A percentile compares a stretch with the other conserved stretches of the same genome.
Conservation (phyloP, 2,329 filamentous ascomycete species). For the Colletotrichum sp. region DNA sequence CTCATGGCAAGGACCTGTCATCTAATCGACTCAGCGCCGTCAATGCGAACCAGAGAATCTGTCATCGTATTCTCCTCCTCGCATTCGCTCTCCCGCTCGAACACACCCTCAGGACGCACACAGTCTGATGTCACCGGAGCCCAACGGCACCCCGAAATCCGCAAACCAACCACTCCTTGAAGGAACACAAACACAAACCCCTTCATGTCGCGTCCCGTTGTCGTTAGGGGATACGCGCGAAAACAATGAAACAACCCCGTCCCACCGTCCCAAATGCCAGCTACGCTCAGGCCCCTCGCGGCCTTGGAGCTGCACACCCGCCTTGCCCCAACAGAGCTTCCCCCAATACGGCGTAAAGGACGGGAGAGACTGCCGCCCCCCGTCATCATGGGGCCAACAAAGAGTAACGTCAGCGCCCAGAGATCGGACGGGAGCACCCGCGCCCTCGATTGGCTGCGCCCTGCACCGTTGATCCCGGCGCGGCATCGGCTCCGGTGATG, state of each 20-base stretch:
- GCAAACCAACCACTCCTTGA: not conserved
- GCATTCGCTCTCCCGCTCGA: not conserved
- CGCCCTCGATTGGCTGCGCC: not conserved
- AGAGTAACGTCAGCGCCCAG: not conserved
- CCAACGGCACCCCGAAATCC: not conserved
- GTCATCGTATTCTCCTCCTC: not conserved
- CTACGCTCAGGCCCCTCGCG: conserved; percentile 1
- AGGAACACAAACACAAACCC: not conserved
- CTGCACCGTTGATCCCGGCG: not conserved
- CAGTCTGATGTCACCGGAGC: not conserved
- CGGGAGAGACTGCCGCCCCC: not conserved
- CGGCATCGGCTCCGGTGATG: not conserved
- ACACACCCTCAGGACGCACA: not conserved
- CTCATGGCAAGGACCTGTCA: not conserved
- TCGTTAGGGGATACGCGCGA: not conserved
- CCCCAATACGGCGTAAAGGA: not conserved
- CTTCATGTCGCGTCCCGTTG: not conserved
- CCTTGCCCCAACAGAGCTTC: not conserved
- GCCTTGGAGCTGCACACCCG: not conserved
- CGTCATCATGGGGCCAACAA: not conserved
- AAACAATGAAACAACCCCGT: not conserved
- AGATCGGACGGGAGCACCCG: not conserved
- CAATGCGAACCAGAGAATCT: not conserved
- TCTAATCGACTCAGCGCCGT: not conserved
- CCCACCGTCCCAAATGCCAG: conserved; percentile 7